Evolutionary conservation across 2,329 filamentous ascomycete genomes (phyloP), one percentile per base, ranked within the genome.

Genomic region (Colletotrichum musicola): DNA sequence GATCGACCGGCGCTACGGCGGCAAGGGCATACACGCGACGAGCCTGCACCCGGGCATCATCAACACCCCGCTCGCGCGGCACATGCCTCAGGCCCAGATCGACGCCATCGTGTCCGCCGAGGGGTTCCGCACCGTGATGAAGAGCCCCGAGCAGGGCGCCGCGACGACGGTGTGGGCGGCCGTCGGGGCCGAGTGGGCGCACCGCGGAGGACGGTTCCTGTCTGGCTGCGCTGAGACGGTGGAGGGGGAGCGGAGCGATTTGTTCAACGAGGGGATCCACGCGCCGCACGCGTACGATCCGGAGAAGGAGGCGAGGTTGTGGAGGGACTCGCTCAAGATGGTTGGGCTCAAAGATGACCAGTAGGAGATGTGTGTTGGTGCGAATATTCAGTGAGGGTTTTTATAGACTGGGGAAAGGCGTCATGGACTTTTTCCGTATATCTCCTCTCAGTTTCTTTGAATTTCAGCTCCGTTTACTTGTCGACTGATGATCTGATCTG

Each of bases 121-220:
- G 4, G 22, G 30, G 13, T 2, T 70, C 7, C 47, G 13, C 16
- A 49, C 22, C 0, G 30, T 13, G 16, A 54, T 66, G 44, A 69
- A 68, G 53, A 68, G 64, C 44, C 59, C 78, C 1, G 79, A 77
- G 25, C 85, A 86, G 72, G 85, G 84, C 1, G 84, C 84, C 25
- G 82, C 85, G 2, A 86, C 84, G 5, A 78, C 78, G 4, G 77
- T 84, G 0, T 83, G 77, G 75, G 84, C 82, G 0, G 83, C 82
- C 0, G 70, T 83, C 4, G 77, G 73, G 4, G 78, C 76, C 60
- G 80, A 79, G 18, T 82, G 78, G 77, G 81, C 84, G 71, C 80
- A 76, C 5, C 81, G 77, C 68, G 85, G 84, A 4, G 84, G 83
- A 2, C 78, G 75, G 67, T 87, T 85, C 71, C 72, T 86, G 22